Evolutionary conservation across 2,329 filamentous ascomycete species (phyloP), one percentile per base, ranked within the genome.

Genomic region (Fusarium agapanthi): DNA sequence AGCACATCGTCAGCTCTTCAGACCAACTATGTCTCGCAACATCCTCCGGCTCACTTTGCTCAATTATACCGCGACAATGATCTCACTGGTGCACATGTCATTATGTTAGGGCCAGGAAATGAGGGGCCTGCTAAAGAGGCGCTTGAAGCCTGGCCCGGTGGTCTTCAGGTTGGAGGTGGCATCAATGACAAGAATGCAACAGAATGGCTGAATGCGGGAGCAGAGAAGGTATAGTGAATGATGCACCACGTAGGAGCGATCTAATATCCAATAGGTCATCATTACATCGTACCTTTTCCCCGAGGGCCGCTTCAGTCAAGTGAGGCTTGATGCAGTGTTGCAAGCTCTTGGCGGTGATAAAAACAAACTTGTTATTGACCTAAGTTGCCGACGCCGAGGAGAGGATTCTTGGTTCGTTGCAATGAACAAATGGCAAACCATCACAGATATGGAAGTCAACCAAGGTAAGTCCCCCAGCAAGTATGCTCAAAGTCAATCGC

Each of bases 351-450:
- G 87, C 32, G 91, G 91, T 59, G 92, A 97, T 80, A 94, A 87
- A 80, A 84, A 86, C 54, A 96, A 93, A 82, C 89, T 99, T 54
- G 95, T 99, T 74, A 95, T 99, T 80, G 96, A 99, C 80, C 88
- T 99, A 30, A 97, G 95, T 82, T 99, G 96, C 80, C 90, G 96
- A 57, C 88, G 91, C 65, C 91, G 91, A 67, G 92, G 88, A 41
- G 84, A 86, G 7, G 86, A 91, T 62, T 91, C 86, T 43, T 99
- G 96, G 96, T 95, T 93, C 78, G 96, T 99, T n/a, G 95, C 96
- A 61, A 99, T 97, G 92, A 94, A 99, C 83, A 97, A 97, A 82
- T 99, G 96, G 96, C 96, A 98, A 86, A 97, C 94, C 3, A 92
- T 98, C 62, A 98, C 96, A 4, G 94, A 98, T 78, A 97, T 97